A percentile compares a stretch with the other conserved stretches of the same genome.
Evolutionary conservation across 257 asterid genomes (phyloP).

Genomic region (Jacaranda mimosifolia): DNA sequence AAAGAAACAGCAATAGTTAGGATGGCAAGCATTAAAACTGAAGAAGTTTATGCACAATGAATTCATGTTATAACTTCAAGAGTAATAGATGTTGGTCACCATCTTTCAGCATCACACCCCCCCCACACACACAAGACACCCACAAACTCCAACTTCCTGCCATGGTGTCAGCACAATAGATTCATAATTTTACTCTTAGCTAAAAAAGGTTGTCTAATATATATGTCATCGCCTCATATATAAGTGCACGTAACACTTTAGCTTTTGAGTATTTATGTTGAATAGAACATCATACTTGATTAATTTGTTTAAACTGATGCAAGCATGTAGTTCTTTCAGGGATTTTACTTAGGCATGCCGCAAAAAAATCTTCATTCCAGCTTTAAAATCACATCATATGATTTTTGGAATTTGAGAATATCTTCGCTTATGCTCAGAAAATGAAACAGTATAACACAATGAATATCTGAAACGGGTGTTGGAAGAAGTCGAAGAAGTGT

Average conservation of each 20-base stretch:
- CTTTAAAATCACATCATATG: not conserved
- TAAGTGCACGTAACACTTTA: not conserved
- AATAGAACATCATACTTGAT: not conserved
- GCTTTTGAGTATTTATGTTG: not conserved
- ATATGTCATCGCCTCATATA: not conserved
- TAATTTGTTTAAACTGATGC: conserved; percentile 27
- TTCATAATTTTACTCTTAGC: not conserved
- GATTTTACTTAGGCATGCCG: not conserved
- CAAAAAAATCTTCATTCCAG: not conserved
- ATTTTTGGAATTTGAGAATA: conserved; percentile 1
- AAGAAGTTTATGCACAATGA: conserved; percentile 1
- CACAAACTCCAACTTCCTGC: not conserved
- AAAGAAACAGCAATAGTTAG: conserved; percentile 31
- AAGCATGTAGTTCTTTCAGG: conserved; percentile 16
- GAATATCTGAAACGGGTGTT: conserved; percentile 28
- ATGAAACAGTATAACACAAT: conserved; percentile 1
- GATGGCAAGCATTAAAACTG: conserved; percentile 13
- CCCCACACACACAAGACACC: not conserved
- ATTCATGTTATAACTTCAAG: conserved; percentile 12
- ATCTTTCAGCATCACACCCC: conserved; percentile 1
- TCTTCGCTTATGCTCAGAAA: conserved; percentile 18
- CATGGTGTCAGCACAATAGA: not conserved
- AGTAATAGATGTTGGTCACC: conserved; percentile 1
- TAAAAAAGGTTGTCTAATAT: not conserved
- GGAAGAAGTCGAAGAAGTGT: conserved; percentile 19